Percentiles rank a stretch among this genome's conserved stretches.
phyloP scores from a whole-genome alignment of 306 rosid genomes.

The Sindora glabra region DNA sequence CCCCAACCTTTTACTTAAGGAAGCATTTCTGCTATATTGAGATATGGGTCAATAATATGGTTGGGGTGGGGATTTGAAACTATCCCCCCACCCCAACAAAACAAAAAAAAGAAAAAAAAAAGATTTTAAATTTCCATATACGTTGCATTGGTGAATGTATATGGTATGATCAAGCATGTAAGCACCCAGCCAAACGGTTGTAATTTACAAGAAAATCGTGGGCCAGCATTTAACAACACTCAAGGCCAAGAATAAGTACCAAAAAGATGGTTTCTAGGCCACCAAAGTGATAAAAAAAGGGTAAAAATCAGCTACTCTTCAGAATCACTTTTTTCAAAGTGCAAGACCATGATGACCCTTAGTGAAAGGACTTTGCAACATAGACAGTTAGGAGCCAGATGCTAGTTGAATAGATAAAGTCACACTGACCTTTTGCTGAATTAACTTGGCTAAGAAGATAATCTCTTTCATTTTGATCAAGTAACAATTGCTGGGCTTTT shows the following conservation, averaged over 20 bases:
- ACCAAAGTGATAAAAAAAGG: conserved; percentile 6
- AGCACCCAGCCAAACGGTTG: too few species aligned
- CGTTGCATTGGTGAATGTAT: background rate
- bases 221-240: conserved; percentile 1
- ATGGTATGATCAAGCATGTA: background rate
- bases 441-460: conserved; percentile 77
- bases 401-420: background rate
- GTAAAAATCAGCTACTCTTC: background rate
- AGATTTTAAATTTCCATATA: background rate
- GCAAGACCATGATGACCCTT: background rate
- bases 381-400: conserved; percentile 2
- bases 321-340: background rate
- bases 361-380: background rate
- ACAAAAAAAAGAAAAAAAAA: too few species aligned
- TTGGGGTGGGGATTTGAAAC: too few species aligned
- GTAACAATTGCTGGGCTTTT: conserved; percentile 87
- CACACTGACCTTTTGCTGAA: conserved; percentile 84
- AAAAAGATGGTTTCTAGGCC: background rate
- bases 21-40: background rate
- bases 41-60: background rate
- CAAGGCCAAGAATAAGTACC: background rate
- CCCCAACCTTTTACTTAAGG: background rate
- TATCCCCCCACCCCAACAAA: too few species aligned
- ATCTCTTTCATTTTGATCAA: conserved; percentile 90
- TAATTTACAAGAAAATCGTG: background rate